A percentile compares a stretch with the other conserved stretches of the same genome.
phyloP scores from a whole-genome alignment of 73 alveolate species.

The Blepharisma stoltei region DNA sequence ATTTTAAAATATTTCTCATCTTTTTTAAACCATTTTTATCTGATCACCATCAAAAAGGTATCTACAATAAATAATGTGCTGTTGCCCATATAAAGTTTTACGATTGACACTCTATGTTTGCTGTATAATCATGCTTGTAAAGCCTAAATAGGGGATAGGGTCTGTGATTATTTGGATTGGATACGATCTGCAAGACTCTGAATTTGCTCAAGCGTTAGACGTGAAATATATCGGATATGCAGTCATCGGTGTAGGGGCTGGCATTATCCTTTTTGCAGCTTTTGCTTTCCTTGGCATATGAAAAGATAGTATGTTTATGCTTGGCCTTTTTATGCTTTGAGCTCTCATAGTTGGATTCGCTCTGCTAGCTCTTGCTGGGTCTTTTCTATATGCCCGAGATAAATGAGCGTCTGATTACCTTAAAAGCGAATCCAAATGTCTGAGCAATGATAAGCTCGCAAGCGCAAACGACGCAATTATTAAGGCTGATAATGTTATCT shows the following conservation, averaged over 20 bases:
- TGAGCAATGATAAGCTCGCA: conserved; percentile 10
- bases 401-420: background rate
- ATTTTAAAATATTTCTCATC: too few relatives aligned
- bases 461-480: background rate
- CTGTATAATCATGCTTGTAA: too few relatives aligned
- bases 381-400: background rate
- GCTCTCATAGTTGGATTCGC: background rate
- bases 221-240: conserved; percentile 10
- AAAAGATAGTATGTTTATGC: background rate
- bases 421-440: background rate
- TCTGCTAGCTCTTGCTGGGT: background rate
- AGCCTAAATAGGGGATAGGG: conserved; percentile 6
- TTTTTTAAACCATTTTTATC: too few relatives aligned
- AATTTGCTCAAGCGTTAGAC: background rate
- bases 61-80: too few relatives aligned
- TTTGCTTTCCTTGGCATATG: conserved; percentile 14
- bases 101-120: too few relatives aligned
- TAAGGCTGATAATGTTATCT: background rate
- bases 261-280: background rate
- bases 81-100: too few relatives aligned
- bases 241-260: conserved; percentile 29
- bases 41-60: too few relatives aligned
- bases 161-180: conserved; percentile 28
- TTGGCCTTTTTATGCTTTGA: background rate
- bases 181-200: conserved; percentile 10